phyloP scores from a whole-genome alignment of 805 yeast species.

The Sungouiozyma ichnusensis region DNA sequence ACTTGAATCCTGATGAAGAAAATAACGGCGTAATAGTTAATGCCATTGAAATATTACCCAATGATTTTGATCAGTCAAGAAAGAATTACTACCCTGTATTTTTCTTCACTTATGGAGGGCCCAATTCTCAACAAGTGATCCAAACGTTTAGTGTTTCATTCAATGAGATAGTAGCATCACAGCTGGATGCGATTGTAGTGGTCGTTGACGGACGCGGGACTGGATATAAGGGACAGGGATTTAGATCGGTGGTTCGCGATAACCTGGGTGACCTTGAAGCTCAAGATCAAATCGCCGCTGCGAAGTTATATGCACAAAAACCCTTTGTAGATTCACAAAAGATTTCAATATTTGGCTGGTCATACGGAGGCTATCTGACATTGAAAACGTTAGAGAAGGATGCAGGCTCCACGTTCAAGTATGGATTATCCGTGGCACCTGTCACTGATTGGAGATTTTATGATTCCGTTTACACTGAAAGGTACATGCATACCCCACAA shows the following conservation, averaged over 20 bases:
- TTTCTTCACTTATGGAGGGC: slow-evolving; percentile 91
- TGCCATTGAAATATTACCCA: slow-evolving; percentile 68
- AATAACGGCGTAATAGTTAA: slow-evolving; percentile 44
- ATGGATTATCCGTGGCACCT: slow-evolving; percentile 95
- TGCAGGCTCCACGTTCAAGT: slow-evolving; percentile 61
- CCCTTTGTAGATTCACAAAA: slow-evolving; percentile 55
- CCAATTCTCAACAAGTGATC: slow-evolving; percentile 77
- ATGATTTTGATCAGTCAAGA: slow-evolving; percentile 45
- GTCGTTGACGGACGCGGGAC: slow-evolving; percentile 97
- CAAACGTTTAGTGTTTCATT: slow-evolving; percentile 53
- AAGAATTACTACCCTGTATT: slow-evolving; percentile 66
- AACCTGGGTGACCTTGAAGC: slow-evolving; percentile 76
- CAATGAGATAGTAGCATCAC: slow-evolving; percentile 68
- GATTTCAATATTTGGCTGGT: slow-evolving; percentile 96
- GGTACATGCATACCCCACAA: slow-evolving; percentile 83
- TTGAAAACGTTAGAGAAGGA: slow-evolving; percentile 82
- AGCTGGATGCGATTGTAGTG: slow-evolving; percentile 73
- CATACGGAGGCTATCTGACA: slow-evolving; percentile 92
- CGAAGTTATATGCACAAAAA: slow-evolving; percentile 53
- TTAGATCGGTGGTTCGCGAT: slow-evolving; percentile 72
- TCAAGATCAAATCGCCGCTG: slow-evolving; percentile 78
- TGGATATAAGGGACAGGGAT: slow-evolving; percentile 73
- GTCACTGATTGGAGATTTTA: slow-evolving; percentile 91
- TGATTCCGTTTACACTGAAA: slow-evolving; percentile 88
- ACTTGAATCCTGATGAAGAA: slow-evolving; percentile 40